Conservation (phyloP, 2,329 filamentous ascomycete genomes). For the Aspergillus glaucus region DNA sequence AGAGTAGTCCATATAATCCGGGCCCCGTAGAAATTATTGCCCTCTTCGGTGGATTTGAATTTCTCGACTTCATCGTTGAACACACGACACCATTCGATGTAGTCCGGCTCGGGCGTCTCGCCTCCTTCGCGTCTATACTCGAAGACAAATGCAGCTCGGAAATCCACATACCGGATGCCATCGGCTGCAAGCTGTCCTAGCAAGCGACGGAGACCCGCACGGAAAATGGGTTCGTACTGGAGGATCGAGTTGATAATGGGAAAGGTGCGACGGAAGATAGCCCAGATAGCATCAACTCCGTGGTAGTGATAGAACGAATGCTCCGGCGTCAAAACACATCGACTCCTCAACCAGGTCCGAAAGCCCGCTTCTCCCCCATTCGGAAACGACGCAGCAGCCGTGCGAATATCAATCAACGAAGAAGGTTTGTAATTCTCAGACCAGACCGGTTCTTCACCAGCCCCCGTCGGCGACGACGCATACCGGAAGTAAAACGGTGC, state of each 20-base stretch:
- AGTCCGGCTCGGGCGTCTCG: constrained; percentile 62
- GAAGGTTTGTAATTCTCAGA: constrained; percentile 53
- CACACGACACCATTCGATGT: constrained; percentile 62
- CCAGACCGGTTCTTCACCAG: constrained; percentile 55
- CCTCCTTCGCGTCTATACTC: constrained; percentile 61
- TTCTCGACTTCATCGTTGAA: constrained; percentile 70
- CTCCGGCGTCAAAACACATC: constrained; percentile 63
- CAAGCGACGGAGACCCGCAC: constrained; percentile 65
- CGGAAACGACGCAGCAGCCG: constrained; percentile 69
- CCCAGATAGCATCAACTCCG: constrained; percentile 77
- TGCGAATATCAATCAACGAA: constrained; percentile 52
- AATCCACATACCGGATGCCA: constrained; percentile 77
- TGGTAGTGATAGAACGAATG: constrained; percentile 76
- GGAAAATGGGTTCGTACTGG: constrained; percentile 86
- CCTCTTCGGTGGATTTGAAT: constrained; percentile 67
- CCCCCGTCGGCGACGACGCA: constrained; percentile 41
- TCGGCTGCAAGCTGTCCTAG: constrained; percentile 69
- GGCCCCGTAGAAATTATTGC: constrained; percentile 74
- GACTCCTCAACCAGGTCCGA: constrained; percentile 66
- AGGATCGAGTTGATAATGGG: constrained; percentile 66
- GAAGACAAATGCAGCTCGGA: constrained; percentile 68
- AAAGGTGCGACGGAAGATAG: constrained; percentile 72
- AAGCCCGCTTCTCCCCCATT: constrained; percentile 66
- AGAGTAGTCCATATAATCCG: constrained; percentile 79
- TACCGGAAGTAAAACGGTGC: constrained; percentile 59